Conservation (phyloP, 176 grass and related monocot genomes). For the Aegilops speltoides region DNA sequence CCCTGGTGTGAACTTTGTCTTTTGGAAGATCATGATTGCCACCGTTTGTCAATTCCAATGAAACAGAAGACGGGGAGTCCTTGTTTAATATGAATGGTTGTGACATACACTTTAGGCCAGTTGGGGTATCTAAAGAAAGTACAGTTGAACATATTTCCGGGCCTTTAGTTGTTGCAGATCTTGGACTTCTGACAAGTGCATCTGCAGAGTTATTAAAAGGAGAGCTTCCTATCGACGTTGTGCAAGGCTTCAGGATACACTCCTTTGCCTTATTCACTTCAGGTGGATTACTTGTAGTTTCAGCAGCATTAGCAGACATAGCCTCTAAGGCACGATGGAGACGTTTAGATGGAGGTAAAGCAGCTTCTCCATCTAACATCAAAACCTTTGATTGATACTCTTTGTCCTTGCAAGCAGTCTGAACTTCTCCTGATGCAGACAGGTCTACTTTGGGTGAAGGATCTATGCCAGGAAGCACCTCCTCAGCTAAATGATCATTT, state of each 20-base stretch:
- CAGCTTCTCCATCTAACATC: conserved; percentile 71
- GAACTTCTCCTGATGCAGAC: conserved; percentile 24
- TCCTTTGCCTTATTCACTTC: conserved; percentile 43
- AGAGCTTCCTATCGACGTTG: conserved; percentile 13
- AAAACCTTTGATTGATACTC: conserved; percentile 45
- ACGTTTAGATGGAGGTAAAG: conserved; percentile 97
- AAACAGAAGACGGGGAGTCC: conserved; percentile 14
- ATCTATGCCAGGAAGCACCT: conserved; percentile 7
- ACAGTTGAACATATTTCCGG: conserved; percentile 2
- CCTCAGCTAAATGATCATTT: not conserved
- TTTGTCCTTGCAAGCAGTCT: conserved; percentile 41
- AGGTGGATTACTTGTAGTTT: conserved; percentile 38
- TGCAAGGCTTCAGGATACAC: conserved; percentile 26
- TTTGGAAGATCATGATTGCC: conserved; percentile 9
- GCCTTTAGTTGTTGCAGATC: conserved; percentile 20
- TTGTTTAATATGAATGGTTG: conserved; percentile 10
- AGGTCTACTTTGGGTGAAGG: conserved; percentile 33
- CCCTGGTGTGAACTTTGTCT: conserved; percentile 8
- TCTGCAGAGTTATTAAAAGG: conserved; percentile 31
- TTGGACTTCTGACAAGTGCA: conserved; percentile 27
- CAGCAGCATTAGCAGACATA: conserved; percentile 89
- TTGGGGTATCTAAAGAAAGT: conserved; percentile 32
- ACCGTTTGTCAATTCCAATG: conserved; percentile 35
- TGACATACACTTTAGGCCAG: conserved; percentile 16
- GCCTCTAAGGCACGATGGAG: conserved; percentile 96